Base-by-base conservation (phyloP, 1,284 basidiomycete species). In the Phylloboletellus chloephorus region DNA sequence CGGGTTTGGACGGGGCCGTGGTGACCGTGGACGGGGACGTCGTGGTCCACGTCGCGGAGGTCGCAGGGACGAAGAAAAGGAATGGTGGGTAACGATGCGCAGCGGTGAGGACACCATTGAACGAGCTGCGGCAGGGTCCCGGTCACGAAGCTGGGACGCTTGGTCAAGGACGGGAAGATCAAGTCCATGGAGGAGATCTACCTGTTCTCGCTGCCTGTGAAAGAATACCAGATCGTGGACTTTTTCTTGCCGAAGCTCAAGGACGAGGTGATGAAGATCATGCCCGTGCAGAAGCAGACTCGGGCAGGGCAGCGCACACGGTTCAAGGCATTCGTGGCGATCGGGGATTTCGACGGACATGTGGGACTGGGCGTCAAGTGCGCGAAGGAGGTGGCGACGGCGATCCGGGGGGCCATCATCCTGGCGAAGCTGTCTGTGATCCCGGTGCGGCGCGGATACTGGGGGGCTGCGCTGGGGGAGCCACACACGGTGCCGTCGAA, bases 111-210 rank as follows among this genome's bases (percentile, higher is more conserved):
- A 34, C 31, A 20, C 25, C 22, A 20, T 40, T 43, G 40, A 50
- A 47, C 13, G 21, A 23, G 21, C 29, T 20, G 17, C 22, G 32
- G 24, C 53, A 93, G 92, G 92, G 85, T 88, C 52, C 95, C 95
- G 61, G 96, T 98, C 69, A 98, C 95, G 68, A 98, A 98, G 69
- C 89, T 99, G 57, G 95, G 95, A 52, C 94, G 95, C 70, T 83
- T 99, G 60, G 95, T 98, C 43, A 98, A 97, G 76, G 96, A 98
- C 63, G 94, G 94, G 63, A 98, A 98, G 77, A 97, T 99, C 78
- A 97, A 96, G 76, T 97, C 93, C 37, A 96, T 99, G 82, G 96
- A 99, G 71, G 96, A 99, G 69, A 97, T 98, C 73, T 99, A 98
- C 77, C 90, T 99, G 63, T 99, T 98, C 85, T 99, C 96, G 33